Evolutionary conservation across 805 yeast genomes (phyloP).

Genomic region (Lipomyces mesembrius): DNA sequence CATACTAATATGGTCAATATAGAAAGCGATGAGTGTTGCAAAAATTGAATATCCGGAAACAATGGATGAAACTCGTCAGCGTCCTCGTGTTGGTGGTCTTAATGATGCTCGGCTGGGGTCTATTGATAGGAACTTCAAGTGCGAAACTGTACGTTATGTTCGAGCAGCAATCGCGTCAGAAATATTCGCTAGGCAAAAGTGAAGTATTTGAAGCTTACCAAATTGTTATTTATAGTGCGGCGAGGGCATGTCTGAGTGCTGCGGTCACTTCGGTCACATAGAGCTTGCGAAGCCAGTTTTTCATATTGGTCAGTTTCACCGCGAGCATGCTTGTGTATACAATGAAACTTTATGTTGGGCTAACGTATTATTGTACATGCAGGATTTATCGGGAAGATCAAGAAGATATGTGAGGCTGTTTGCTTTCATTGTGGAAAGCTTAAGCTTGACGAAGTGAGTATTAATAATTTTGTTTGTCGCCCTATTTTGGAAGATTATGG

Average conservation of each 20-base stretch:
- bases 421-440: conserved; percentile 99
- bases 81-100: conserved; percentile 95
- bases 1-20: conserved; percentile 11
- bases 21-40: conserved; percentile 95
- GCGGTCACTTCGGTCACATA: conserved; percentile 99
- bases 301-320: conserved; percentile 69
- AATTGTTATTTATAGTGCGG: conserved; percentile 61
- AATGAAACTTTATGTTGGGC: neutral
- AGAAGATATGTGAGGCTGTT: conserved; percentile 92
- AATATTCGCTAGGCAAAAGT: neutral
- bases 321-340: neutral
- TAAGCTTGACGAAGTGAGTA: conserved; percentile 74
- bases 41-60: conserved; percentile 98
- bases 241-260: conserved; percentile 99
- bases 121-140: conserved; percentile 93
- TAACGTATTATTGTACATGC: neutral
- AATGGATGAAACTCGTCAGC: conserved; percentile 96
- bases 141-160: conserved; percentile 72
- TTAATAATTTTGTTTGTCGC: conserved; percentile 27
- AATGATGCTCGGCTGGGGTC: conserved; percentile 98
- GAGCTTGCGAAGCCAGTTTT: conserved; percentile 98
- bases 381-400: conserved; percentile 82
- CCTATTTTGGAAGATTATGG: neutral
- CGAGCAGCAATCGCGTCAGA: conserved; percentile 2
- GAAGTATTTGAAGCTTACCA: conserved; percentile 5